Evolutionary conservation across 176 grass and related monocot genomes (phyloP).

Genomic region (Zea mays): DNA sequence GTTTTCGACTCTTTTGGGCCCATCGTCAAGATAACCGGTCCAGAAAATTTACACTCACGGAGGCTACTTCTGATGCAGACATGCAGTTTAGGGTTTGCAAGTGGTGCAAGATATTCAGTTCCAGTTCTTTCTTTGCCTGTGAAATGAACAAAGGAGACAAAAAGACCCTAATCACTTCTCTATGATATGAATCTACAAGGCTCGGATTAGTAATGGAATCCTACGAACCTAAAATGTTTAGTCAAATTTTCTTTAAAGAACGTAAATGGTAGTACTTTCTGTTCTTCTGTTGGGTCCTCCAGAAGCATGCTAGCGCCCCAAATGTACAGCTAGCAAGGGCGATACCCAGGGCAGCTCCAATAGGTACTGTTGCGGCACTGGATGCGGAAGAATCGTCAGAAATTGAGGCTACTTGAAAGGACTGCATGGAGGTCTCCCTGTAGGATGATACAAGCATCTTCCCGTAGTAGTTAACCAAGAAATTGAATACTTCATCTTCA

Average conservation of each 20-base stretch:
- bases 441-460: conserved; percentile 66
- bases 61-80: conserved; percentile 27
- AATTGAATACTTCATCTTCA: conserved; percentile 82
- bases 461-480: conserved; percentile 85
- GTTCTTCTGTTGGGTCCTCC: conserved; percentile 95
- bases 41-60: conserved; percentile 46
- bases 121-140: conserved; percentile 93
- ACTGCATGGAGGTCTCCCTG: conserved; percentile 43
- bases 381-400: conserved; percentile 46
- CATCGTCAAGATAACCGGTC: conserved; percentile 30
- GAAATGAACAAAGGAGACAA: conserved; percentile 50
- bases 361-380: conserved; percentile 59
- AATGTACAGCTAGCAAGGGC: conserved; percentile 77
- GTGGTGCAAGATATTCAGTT: conserved; percentile 55
- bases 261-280: conserved; percentile 98
- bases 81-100: conserved; percentile 30
- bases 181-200: conserved; percentile 37
- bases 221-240: conserved; percentile 65
- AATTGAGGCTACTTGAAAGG: conserved; percentile 41
- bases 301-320: conserved; percentile 91
- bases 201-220: conserved; percentile 41
- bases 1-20: conserved; percentile 6
- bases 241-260: conserved; percentile 98
- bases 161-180: conserved; percentile 40
- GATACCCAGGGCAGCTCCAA: conserved; percentile 84